Conservation (phyloP, 176 grass and related monocot genomes). For the Thalia dealbata region DNA sequence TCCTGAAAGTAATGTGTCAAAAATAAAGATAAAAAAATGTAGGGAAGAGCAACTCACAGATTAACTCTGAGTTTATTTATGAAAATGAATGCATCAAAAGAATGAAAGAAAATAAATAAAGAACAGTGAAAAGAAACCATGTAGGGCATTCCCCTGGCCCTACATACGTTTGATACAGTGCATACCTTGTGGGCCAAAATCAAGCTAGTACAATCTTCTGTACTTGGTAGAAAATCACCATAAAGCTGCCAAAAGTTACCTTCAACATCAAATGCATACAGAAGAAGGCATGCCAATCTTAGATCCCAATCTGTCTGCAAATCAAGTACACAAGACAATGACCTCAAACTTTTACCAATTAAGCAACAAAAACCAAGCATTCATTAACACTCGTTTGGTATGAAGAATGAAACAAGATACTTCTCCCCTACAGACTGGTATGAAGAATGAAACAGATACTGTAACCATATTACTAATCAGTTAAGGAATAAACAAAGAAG, state of each 20-base stretch:
- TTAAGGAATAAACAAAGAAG: neutral
- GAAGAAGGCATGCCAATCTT: conserved; percentile 79
- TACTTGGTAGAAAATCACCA: conserved; percentile 81
- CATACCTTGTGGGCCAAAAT: conserved; percentile 78
- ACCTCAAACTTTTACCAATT: neutral
- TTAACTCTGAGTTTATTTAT: neutral
- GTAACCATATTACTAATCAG: neutral
- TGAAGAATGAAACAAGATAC: neutral
- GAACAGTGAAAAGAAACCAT: neutral
- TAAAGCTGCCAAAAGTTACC: conserved; percentile 91
- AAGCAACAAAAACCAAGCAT: neutral
- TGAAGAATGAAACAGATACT: neutral
- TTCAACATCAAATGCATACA: conserved; percentile 71
- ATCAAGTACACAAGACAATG: neutral
- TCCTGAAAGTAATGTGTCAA: conserved; percentile 37
- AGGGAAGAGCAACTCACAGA: neutral
- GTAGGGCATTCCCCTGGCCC: neutral
- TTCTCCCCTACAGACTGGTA: neutral
- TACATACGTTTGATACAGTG: neutral
- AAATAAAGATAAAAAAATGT: neutral
- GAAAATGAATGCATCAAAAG: neutral
- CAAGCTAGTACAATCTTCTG: conserved; percentile 84
- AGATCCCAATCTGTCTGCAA: conserved; percentile 87
- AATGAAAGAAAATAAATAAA: neutral
- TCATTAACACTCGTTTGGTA: neutral